These are phyloP conservation scores for Nakazawaea ishiwadae DNA, from an alignment of 805 yeast species.

Conservation along the genomic window DNA sequence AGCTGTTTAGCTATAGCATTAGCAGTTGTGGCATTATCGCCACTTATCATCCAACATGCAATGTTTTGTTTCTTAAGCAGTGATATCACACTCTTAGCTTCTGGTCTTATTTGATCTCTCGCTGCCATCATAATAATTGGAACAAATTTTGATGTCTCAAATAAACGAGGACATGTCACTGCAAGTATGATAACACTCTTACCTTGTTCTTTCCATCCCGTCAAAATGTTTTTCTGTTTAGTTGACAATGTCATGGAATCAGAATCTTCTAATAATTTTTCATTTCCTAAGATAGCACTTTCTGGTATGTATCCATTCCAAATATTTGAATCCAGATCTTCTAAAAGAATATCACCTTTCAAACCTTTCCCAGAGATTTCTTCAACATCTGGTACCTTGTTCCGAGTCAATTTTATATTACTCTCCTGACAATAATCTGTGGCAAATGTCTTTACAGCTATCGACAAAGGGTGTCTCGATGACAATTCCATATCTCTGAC, in stretches of 20 bases:
- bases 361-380: conserved; percentile 62
- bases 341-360: conserved; percentile 34
- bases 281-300: conserved; percentile 55
- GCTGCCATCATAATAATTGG: conserved; percentile 49
- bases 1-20: conserved; percentile 59
- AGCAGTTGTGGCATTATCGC: conserved; percentile 68
- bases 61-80: conserved; percentile 37
- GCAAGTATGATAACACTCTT: conserved; percentile 62
- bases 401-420: conserved; percentile 20
- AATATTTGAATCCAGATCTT: conserved; percentile 14
- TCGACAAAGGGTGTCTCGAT: conserved; percentile 67
- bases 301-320: conserved; percentile 32
- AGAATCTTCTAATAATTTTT: conserved; percentile 47
- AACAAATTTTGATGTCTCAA: conserved; percentile 27
- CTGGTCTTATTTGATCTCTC: conserved; percentile 57
- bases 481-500: conserved; percentile 55
- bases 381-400: conserved; percentile 41
- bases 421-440: conserved; percentile 15
- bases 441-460: conserved; percentile 45
- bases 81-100: conserved; percentile 47
- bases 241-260: conserved; percentile 30
- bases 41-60: conserved; percentile 72
- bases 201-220: conserved; percentile 56
- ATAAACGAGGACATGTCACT: conserved; percentile 25
- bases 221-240: conserved; percentile 30